Evolutionary conservation across 345 rosid genomes (phyloP), one percentile per base, ranked within the genome.

Genomic region (Salix viminalis): DNA sequence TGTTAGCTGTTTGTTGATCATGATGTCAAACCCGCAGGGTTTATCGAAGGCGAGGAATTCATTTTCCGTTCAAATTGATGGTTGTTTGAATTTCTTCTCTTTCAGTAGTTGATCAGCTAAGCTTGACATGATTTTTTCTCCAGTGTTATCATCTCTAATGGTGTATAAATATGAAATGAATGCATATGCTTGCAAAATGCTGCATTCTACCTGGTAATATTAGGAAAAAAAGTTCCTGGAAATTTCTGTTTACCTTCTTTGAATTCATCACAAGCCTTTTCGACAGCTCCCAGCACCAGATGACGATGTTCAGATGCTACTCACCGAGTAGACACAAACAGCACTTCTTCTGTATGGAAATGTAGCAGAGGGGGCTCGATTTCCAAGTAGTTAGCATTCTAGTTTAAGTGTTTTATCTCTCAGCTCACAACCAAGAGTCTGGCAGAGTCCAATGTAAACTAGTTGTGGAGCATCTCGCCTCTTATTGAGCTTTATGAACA

Each of bases 231-330:
- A 3, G 1, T 28, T 4, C n/a, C 19, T 30, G 61, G 6, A 6
- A 18, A 30, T 8, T 23, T 48, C 61, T 15, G 16, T 70, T 48
- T 28, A 21, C 3, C 61, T 58, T 72, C 2, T 37, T 24, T 24
- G 19, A 24, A 37, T 3, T 60, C 48, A 70, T 72, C 67, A 46
- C 5, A 69, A 42, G 21, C 37, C 37, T 34, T 34, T 34, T 34
- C 6, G 37, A 34, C 89, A 89, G 92, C 82, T 85, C 65, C 87
- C 92, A 19, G 34, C 75, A 67, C 75, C 81, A 7, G 70, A 56
- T 0, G 78, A 69, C 21, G 90, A 87, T 52, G 65, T 84, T 75
- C 76, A 82, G 69, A 84, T 86, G 87, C 79, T 89, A 41, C 58
- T 84, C 37, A 84, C 90, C 0, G 88, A 85, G 79, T 89, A 86